phyloP scores from a whole-genome alignment of 352 stramenopile genomes.

The Saprolegnia parasitica region DNA sequence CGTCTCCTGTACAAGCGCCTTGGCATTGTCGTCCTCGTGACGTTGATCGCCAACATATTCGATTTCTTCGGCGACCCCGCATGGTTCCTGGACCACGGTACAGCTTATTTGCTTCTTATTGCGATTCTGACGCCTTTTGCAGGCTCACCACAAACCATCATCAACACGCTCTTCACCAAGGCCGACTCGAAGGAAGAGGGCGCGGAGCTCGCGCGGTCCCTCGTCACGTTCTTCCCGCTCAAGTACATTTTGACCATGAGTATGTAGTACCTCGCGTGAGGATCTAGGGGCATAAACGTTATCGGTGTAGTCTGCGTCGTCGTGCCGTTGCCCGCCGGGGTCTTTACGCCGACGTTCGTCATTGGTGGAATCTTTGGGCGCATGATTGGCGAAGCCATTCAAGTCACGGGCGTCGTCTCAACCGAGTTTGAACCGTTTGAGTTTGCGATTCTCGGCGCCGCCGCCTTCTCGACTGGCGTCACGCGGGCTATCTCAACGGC shows the following conservation, averaged over 20 bases:
- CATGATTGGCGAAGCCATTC: constrained; percentile 70
- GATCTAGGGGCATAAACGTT: neutral
- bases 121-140: neutral
- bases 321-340: constrained; percentile 62
- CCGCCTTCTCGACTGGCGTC: constrained; percentile 87
- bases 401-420: constrained; percentile 47
- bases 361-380: constrained; percentile 80
- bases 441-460: constrained; percentile 90
- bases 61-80: constrained; percentile 77
- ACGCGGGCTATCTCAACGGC: constrained; percentile 89
- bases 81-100: constrained; percentile 74
- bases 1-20: constrained; percentile 48
- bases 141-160: constrained; percentile 28
- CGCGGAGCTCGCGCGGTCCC: constrained; percentile 50
- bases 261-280: neutral
- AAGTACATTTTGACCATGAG: constrained; percentile 68
- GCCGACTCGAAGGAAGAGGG: constrained; percentile 28
- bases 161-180: constrained; percentile 44
- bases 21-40: constrained; percentile 52
- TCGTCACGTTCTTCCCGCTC: constrained; percentile 70
- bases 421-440: constrained; percentile 86
- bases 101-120: constrained; percentile 15
- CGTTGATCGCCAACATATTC: constrained; percentile 56
- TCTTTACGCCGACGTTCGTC: constrained; percentile 83
- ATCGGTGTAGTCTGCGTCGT: constrained; percentile 49